Percentiles rank a stretch among this genome's conserved stretches.
These are phyloP conservation scores for Pyrrhoderma noxium DNA, from an alignment of 1,284 basidiomycete species.

Conservation along the genomic window DNA sequence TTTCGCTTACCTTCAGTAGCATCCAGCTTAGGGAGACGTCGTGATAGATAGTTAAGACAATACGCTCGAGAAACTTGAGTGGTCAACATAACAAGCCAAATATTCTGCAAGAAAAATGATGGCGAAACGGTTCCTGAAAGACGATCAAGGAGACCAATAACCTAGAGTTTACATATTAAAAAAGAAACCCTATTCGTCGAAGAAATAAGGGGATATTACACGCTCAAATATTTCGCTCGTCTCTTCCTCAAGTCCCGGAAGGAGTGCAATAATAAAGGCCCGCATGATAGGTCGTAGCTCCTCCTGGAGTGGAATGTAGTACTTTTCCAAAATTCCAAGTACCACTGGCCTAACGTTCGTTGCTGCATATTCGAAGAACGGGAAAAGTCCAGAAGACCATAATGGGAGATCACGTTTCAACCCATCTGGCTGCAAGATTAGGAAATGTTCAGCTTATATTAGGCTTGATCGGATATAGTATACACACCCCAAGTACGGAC, in stretches of 20 bases:
- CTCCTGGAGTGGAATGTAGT: constrained; percentile 83
- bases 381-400: constrained; percentile 96
- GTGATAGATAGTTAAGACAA: constrained; percentile 80
- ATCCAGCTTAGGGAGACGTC: constrained; percentile 66
- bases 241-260: constrained; percentile 94
- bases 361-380: constrained; percentile 97
- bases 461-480: constrained; percentile 11
- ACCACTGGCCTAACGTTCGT: constrained; percentile 88
- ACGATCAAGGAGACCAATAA: constrained; percentile 75
- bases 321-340: constrained; percentile 81
- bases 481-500: constrained; percentile 77
- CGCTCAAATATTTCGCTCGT: constrained; percentile 96
- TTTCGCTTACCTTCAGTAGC: constrained; percentile 54
- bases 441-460: constrained; percentile 7
- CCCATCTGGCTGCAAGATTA: constrained; percentile 64
- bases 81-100: constrained; percentile 91
- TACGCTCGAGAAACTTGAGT: constrained; percentile 83
- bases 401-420: constrained; percentile 82
- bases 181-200: too few relatives aligned
- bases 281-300: constrained; percentile 87
- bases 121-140: constrained; percentile 77
- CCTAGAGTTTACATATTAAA: constrained; percentile 36
- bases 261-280: constrained; percentile 85
- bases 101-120: constrained; percentile 90
- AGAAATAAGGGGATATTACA: constrained; percentile 34